Percentiles rank a stretch among this genome's conserved stretches.
phyloP scores from a whole-genome alignment of 2,329 filamentous ascomycete genomes.

The Cladosporium sp. region DNA sequence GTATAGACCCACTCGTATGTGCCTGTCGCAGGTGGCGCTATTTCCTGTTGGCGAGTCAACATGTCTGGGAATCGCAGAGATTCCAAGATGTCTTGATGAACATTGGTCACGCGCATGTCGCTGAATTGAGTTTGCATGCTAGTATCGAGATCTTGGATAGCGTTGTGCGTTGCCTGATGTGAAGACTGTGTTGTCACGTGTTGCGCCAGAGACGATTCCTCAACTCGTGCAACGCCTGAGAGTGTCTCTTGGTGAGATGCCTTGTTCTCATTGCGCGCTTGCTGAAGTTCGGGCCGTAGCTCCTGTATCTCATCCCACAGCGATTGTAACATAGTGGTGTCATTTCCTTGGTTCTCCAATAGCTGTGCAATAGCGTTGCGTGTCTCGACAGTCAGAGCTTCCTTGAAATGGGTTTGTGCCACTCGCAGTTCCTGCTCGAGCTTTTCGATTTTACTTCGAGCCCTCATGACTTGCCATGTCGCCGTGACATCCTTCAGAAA shows the following conservation, averaged over 20 bases:
- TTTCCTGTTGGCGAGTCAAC: neutral
- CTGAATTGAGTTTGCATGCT: neutral
- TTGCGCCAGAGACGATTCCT: neutral
- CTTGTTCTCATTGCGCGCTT: neutral
- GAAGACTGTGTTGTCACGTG: neutral
- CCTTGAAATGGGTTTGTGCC: neutral
- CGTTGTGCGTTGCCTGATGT: neutral
- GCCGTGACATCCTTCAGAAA: neutral
- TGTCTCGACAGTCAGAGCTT: neutral
- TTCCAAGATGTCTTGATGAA: neutral
- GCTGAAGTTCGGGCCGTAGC: neutral
- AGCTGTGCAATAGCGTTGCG: neutral
- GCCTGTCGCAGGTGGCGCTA: neutral
- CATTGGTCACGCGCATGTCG: neutral
- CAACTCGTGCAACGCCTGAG: neutral
- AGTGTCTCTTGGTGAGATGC: neutral
- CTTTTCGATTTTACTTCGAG: neutral
- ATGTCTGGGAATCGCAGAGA: neutral
- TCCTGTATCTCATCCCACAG: neutral
- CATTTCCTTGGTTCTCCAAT: neutral
- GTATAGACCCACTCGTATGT: slow-evolving; percentile 16
- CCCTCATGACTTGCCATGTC: neutral
- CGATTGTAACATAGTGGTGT: neutral
- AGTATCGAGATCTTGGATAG: neutral
- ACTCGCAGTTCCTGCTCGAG: neutral